These are phyloP conservation scores for Aspergillaceae sp. DNA, from an alignment of 2,329 filamentous ascomycete species.

Conservation along the genomic window DNA sequence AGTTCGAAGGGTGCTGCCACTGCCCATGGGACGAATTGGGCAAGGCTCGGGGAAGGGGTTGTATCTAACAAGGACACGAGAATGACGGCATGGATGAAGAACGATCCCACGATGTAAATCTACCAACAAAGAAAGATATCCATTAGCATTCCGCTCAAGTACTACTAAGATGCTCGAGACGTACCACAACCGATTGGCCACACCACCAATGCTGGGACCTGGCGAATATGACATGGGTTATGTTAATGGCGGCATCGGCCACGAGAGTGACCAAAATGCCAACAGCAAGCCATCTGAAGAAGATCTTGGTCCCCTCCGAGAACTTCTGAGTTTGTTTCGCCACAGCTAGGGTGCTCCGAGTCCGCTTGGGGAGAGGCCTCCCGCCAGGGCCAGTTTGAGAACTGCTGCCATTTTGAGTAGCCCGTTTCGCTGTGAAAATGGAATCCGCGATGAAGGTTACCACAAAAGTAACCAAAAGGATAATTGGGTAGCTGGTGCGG, in stretches of 20 bases:
- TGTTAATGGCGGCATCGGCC: constrained; percentile 63
- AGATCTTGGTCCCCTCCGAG: constrained; percentile 56
- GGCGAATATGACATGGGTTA: constrained; percentile 62
- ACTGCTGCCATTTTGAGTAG: constrained; percentile 39
- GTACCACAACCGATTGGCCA: constrained; percentile 66
- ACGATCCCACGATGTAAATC: constrained; percentile 77
- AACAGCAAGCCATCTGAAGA: constrained; percentile 68
- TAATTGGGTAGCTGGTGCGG: constrained; percentile 54
- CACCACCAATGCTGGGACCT: constrained; percentile 70
- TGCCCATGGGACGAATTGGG: constrained; percentile 73
- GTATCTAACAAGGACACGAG: constrained; percentile 81
- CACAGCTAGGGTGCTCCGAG: constrained; percentile 40
- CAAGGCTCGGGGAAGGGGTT: constrained; percentile 66
- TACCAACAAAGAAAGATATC: constrained; percentile 28
- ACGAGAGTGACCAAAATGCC: constrained; percentile 67
- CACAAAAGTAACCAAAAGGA: constrained; percentile 57
- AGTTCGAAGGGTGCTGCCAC: constrained; percentile 65
- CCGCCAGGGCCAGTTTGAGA: constrained; percentile 69
- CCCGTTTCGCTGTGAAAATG: constrained; percentile 45
- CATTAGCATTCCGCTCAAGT: constrained; percentile 7
- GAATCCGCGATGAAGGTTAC: constrained; percentile 54
- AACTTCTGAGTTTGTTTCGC: constrained; percentile 48
- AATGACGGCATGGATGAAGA: constrained; percentile 80
- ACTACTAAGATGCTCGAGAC: constrained; percentile 22
- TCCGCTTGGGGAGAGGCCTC: constrained; percentile 69